A percentile compares a stretch with the other conserved stretches of the same genome.
phyloP scores from a whole-genome alignment of 176 grass and related monocot genomes.

The Ensete ventricosum region DNA sequence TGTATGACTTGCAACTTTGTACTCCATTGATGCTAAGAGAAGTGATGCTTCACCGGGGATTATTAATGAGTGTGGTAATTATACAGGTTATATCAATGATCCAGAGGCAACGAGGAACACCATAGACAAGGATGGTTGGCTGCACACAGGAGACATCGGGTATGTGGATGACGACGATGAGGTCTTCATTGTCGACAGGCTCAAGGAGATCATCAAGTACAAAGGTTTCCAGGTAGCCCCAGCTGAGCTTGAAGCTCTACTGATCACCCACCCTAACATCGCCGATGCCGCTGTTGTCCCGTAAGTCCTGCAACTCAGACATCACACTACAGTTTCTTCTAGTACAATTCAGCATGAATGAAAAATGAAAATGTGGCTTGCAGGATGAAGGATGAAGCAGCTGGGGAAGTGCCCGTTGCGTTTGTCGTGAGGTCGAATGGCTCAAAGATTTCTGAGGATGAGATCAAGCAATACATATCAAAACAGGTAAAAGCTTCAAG shows the following conservation, averaged over 20 bases:
- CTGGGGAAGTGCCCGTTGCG: constrained; percentile 5
- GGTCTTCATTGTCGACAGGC: constrained; percentile 12
- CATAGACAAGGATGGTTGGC: constrained; percentile 9
- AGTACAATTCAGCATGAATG: background rate
- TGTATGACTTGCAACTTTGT: no score
- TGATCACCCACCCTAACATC: background rate
- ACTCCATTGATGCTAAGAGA: no score
- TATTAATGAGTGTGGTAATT: background rate
- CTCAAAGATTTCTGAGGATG: background rate
- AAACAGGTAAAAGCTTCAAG: background rate
- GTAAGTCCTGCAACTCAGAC: background rate
- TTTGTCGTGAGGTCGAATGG: constrained; percentile 7
- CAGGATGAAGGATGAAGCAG: constrained; percentile 8
- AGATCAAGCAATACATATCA: background rate
- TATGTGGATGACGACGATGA: constrained; percentile 3
- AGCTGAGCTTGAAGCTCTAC: constrained; percentile 6
- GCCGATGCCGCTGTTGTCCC: constrained; percentile 5
- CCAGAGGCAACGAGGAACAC: constrained; percentile 5
- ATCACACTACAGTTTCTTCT: background rate
- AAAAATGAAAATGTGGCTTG: background rate
- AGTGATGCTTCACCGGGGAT: background rate
- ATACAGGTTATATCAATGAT: constrained; percentile 11
- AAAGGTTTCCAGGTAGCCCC: constrained; percentile 11
- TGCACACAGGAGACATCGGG: constrained; percentile 2
- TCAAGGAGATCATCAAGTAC: constrained; percentile 11